phyloP scores from a whole-genome alignment of 2,329 filamentous ascomycete genomes.

The Sarocladiaceae sp. region DNA sequence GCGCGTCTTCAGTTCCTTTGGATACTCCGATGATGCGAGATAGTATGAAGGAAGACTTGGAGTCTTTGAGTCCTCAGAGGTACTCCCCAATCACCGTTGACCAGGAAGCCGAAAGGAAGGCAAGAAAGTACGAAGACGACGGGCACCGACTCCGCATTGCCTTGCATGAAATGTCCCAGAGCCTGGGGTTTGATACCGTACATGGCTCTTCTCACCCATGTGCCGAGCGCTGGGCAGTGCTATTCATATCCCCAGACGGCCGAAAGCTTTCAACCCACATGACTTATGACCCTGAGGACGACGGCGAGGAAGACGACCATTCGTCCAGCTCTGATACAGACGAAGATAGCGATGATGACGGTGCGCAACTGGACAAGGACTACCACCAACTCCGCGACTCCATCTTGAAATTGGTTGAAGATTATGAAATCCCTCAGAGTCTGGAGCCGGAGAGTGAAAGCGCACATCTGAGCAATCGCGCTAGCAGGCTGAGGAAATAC shows the following conservation, averaged over 20 bases:
- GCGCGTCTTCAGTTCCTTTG: constrained; percentile 54
- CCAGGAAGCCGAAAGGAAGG: constrained; percentile 32
- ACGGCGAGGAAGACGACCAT: constrained; percentile 58
- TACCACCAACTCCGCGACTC: constrained; percentile 77
- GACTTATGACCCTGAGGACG: constrained; percentile 63
- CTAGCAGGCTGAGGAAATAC: constrained; percentile 54
- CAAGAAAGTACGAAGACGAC: constrained; percentile 55
- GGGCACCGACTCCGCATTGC: constrained; percentile 60
- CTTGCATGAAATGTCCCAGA: constrained; percentile 64
- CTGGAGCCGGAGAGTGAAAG: constrained; percentile 52
- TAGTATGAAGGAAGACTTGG: neutral
- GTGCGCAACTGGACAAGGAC: constrained; percentile 65
- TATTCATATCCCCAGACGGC: constrained; percentile 72
- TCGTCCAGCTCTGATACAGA: constrained; percentile 55
- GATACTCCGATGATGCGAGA: neutral
- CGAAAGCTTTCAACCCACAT: constrained; percentile 63
- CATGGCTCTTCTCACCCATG: constrained; percentile 71
- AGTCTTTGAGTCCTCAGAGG: constrained; percentile 50
- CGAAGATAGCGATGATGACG: constrained; percentile 54
- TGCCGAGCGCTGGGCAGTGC: constrained; percentile 73
- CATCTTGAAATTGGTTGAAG: constrained; percentile 72
- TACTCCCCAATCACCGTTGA: constrained; percentile 48
- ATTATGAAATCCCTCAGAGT: constrained; percentile 71
- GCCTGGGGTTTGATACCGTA: constrained; percentile 56
- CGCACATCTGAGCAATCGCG: constrained; percentile 65